A percentile compares a stretch with the other conserved stretches of the same genome.
Evolutionary conservation across 495 filamentous ascomycete species (phyloP).

Genomic region (Xylaria sp.): DNA sequence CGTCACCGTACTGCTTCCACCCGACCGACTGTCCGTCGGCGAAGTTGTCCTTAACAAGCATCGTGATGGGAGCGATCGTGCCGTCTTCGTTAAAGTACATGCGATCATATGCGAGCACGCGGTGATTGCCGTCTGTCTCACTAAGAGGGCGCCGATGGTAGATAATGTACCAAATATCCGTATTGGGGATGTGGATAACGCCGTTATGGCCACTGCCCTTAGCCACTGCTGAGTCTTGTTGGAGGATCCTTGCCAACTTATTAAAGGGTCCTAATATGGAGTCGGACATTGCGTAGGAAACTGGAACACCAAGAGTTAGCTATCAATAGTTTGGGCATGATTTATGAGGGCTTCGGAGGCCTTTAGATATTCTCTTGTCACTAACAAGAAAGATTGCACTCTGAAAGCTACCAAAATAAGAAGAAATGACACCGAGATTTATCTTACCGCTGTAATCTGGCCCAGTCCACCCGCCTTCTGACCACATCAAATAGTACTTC

Average conservation of each 20-base stretch:
- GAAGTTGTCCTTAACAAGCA: conserved; percentile 51
- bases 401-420: too few species aligned
- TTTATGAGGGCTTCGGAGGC: too few species aligned
- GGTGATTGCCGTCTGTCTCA: conserved; percentile 52
- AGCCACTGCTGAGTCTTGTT: conserved; percentile 49
- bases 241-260: conserved; percentile 46
- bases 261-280: conserved; percentile 53
- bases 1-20: conserved; percentile 37
- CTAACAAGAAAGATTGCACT: too few species aligned
- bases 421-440: too few species aligned
- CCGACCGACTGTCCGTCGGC: conserved; percentile 40
- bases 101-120: conserved; percentile 54
- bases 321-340: too few species aligned
- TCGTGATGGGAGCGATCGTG: conserved; percentile 49
- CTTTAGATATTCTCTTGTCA: too few species aligned
- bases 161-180: conserved; percentile 57
- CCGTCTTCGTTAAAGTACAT: conserved; percentile 55
- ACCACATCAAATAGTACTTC: conserved; percentile 58
- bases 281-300: conserved; percentile 54
- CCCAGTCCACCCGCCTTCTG: conserved; percentile 53
- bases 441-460: conserved; percentile 49
- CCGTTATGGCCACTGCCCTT: conserved; percentile 53
- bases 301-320: too few species aligned
- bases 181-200: conserved; percentile 49
- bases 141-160: conserved; percentile 55